Conservation (phyloP, 139 green algal species). For the Tetraselmis striata region DNA sequence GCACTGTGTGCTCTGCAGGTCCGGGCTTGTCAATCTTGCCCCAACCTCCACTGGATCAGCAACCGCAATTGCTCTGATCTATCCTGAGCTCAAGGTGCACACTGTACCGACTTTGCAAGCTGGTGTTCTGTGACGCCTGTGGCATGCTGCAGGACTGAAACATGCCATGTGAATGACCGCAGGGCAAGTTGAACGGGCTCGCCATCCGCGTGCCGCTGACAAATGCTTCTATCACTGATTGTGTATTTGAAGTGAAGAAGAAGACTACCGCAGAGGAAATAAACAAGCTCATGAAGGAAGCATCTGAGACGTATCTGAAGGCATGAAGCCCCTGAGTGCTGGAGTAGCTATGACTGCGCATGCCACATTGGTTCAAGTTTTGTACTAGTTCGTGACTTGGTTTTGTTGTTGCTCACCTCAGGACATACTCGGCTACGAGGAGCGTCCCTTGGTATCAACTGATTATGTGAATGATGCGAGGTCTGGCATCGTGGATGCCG, state of each 20-base stretch:
- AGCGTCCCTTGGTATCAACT: conserved; percentile 57
- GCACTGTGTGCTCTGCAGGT: no score
- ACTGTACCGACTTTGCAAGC: no score
- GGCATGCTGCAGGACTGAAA: no score
- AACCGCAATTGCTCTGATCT: conserved; percentile 82
- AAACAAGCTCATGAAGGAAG: conserved; percentile 70
- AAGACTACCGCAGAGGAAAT: conserved; percentile 67
- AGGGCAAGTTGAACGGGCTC: conserved; percentile 83
- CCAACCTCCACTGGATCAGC: conserved; percentile 76
- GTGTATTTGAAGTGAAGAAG: conserved; percentile 58
- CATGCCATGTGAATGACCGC: no score
- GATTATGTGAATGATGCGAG: conserved; percentile 79
- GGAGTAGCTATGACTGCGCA: no score
- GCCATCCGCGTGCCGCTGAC: conserved; percentile 77
- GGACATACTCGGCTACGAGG: conserved; percentile 72
- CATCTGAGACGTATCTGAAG: conserved; percentile 52
- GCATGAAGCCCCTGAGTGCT: conserved; percentile 8
- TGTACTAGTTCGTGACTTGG: no score
- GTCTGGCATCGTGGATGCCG: conserved; percentile 70
- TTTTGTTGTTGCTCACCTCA: no score
- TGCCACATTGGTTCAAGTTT: no score
- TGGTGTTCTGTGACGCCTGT: no score
- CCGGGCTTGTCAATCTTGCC: conserved; percentile 71
- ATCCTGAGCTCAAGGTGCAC: conserved; percentile 73
- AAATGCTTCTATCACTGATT: conserved; percentile 77